Conservation (phyloP, 176 grass and related monocot species). For the Hsuehochloa calcarea region DNA sequence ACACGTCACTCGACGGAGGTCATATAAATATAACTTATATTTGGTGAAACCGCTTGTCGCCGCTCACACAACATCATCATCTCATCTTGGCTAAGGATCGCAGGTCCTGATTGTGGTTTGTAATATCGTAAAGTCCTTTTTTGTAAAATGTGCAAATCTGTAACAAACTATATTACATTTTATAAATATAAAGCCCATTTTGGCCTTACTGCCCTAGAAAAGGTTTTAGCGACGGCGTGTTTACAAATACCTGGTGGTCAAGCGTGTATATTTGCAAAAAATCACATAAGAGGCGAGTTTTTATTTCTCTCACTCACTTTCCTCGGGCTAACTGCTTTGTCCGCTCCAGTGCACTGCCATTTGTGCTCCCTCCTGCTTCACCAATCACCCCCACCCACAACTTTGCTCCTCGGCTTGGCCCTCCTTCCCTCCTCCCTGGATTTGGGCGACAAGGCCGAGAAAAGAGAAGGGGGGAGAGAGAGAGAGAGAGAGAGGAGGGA, state of each 20-base stretch:
- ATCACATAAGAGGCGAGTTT: not conserved
- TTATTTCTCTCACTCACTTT: not conserved
- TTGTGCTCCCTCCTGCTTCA: constrained; percentile 3
- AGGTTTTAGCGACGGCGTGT: not conserved
- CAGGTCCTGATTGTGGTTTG: not conserved
- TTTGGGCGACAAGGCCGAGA: constrained; percentile 33
- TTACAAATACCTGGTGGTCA: not conserved
- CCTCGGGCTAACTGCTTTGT: constrained; percentile 20
- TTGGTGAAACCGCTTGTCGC: not conserved
- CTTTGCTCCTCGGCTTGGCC: constrained; percentile 8
- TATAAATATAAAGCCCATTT: not conserved
- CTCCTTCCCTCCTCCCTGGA: not conserved
- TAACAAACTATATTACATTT: not conserved
- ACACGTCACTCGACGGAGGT: not conserved
- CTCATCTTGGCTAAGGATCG: not conserved
- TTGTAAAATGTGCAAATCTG: not conserved
- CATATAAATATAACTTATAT: not conserved
- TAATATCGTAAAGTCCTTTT: rapidly evolving
- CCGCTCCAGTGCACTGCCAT: constrained; percentile 19
- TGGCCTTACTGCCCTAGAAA: not conserved
- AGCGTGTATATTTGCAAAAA: not conserved
- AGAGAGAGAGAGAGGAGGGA: not conserved
- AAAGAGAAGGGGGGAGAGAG: not conserved
- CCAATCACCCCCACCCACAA: not conserved
- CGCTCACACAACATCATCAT: rapidly evolving